Base-by-base conservation (phyloP, 2,329 filamentous ascomycete genomes). In the Onygenales sp. region DNA sequence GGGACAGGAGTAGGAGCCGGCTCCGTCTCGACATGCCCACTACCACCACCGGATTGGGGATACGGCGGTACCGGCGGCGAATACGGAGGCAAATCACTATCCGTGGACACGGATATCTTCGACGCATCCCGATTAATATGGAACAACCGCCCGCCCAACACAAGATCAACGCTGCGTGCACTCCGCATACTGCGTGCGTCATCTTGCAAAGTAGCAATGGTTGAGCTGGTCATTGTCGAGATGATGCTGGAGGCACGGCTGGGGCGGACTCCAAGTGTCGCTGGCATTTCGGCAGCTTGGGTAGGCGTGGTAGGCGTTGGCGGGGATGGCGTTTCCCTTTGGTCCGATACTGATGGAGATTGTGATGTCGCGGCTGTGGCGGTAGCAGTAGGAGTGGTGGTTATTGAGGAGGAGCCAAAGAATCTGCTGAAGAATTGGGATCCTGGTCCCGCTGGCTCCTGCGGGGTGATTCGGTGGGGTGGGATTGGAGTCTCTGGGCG, bases 111-210 rank as follows among this genome's bases (percentile, higher is more conserved):
- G 11, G 62, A 63, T 43, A 65, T 59, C 27, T 52, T 56, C 4
- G 65, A 66, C 2, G 62, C 65, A 54, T 67, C 63, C 45, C 65
- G 62, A 54, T 61, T 65, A 54, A 67, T 67, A 17, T 63, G 56
- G 51, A 66, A 67, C 37, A 59, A 52, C 51, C 61, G 61, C 6
- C 59, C 60, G 11, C 61, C 65, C 33, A 65, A 51, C 37, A 62
- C 54, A 36, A 67, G 54, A 53, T 67, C 63, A 43, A 67, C 60
- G 50, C 64, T 66, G 40, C 61, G 56, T 6, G 59, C 59, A 52
- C 57, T 61, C 40, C 54, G 56, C 4, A 60, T 58, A 53, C 57
- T 61, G 33, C 54, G 56, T 7, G 52, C 47, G 50, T 61, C 59
- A 6, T 61, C 59, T 32, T 61, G 57, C 13, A 64, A 39, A n/a